phyloP scores from a whole-genome alignment of 768 basidiomycete genomes.

The Suillus subaureus region DNA sequence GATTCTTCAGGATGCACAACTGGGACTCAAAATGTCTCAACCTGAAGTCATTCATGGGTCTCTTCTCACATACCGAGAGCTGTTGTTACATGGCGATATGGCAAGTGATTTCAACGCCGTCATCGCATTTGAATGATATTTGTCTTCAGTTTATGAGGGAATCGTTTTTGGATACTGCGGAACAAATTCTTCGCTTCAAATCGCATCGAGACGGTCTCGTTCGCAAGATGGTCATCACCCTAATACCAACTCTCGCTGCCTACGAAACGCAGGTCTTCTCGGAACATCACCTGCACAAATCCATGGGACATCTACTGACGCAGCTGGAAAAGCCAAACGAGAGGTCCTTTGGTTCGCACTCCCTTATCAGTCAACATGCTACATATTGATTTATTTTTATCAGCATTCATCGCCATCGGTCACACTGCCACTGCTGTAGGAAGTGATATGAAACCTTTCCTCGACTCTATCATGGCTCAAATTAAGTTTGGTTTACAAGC shows the following conservation, averaged over 20 bases:
- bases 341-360: constrained; percentile 73
- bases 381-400: too few species aligned
- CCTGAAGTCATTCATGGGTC: too few species aligned
- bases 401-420: too few species aligned
- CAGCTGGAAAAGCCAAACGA: constrained; percentile 90
- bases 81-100: too few species aligned
- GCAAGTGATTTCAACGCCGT: too few species aligned
- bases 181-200: constrained; percentile 87
- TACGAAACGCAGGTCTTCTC: constrained; percentile 94
- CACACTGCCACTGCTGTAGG: too few species aligned
- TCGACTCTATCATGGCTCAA: constrained; percentile 87
- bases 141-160: constrained; percentile 79
- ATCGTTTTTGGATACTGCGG: constrained; percentile 82
- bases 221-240: constrained; percentile 90
- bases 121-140: neutral
- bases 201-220: constrained; percentile 84
- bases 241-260: constrained; percentile 92
- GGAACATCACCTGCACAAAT: constrained; percentile 87
- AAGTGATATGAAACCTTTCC: constrained; percentile 80
- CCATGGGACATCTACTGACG: constrained; percentile 88
- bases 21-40: too few species aligned
- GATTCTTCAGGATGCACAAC: too few species aligned
- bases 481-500: constrained; percentile 44
- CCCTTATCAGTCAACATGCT: neutral
- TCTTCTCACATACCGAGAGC: too few species aligned